Base-by-base conservation (phyloP, 768 basidiomycete genomes). In the Collybiopsis confluens region DNA sequence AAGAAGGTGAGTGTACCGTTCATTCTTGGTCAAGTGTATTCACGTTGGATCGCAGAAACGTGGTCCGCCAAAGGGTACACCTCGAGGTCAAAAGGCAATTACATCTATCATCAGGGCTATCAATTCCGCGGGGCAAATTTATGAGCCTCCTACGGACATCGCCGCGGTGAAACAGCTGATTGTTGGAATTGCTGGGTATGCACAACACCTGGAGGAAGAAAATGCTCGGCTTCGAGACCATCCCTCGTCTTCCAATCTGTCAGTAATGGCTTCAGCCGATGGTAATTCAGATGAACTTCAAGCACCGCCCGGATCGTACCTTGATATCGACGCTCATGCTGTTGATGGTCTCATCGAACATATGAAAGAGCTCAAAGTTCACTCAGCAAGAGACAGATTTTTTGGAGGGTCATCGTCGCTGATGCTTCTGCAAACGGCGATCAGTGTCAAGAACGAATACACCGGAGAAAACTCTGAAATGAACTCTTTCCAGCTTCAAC, bases 401-500 rank as follows among this genome's bases (percentile, higher is more conserved):
- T 70, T 62, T 49, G 70, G 70, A 2, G 65, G 64, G 42, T 67
- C 70, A 9, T 70, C 70, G 51, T 63, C 64, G 21, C 56, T 67
- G 24, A 64, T 65, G 41, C 64, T 71, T 5, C 58, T 71, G 38
- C 57, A 62, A 43, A 53, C 38, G 33, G 77, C 76, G 10, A 65
- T 75, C 21, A 68, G 71, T 46, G 59, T 78, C 36, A 77, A 73
- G 58, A 64, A 68, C 42, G 68, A 71, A 45, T 62, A 62, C 10
- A 67, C 64, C n/a, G 71, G 72, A 45, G 21, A 45, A 36, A 37
- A 24, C 13, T 13, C 30, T 6, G 30, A 33, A 33, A n/a, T n/a
- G n/a, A n/a, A n/a, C n/a, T n/a, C n/a, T n/a, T n/a, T n/a, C n/a
- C n/a, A n/a, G n/a, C n/a, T n/a, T n/a, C n/a, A n/a, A n/a, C n/a